Evolutionary conservation across 371 early-diverging fungal genomes (phyloP), one percentile per base, ranked within the genome.

Genomic region (Syncephalastrum sp.): DNA sequence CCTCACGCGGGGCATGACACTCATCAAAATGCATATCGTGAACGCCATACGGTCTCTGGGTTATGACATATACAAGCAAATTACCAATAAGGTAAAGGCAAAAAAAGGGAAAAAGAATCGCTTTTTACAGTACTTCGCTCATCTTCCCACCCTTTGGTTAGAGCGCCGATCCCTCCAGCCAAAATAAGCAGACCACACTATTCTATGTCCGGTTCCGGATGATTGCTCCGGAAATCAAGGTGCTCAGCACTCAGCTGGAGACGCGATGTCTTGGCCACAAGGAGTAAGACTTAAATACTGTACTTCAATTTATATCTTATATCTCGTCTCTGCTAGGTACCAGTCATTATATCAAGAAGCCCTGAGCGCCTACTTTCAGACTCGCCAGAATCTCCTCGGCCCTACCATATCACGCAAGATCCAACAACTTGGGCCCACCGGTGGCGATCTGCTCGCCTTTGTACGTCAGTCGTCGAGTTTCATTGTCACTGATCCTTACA

Each of bases 1-100:
- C 67, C 85, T 94, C 81, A 92, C 94, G 17, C 85, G 91, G 38
- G 93, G 90, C 5, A 85, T 95, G 72, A 87, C 94, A 6, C 70
- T 94, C 14, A 90, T 96, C 65, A 94, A 94, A 61, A 88, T 95
- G 83, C 84, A 94, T 57, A 84, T 89, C 29, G 85, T 91, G 17
- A 80, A 76, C 16, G 73, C 75, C 16, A 74, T 96, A 63, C 84
- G 89, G 41, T 70, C 70, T 13, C 61, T 93, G 33, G 80, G 80
- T 1, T 68, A 76, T 6, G 93, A 90, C 12, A 72, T 88, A 2
- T 69, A 72, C 42, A 82, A 83, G 51, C 79, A 81, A 54, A 56
- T 67, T 8, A 64, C 61, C 8, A 42, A 65, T 23, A 68, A 67
- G 60, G 69, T 67, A 53, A 24, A 48, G 55, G 0, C 0, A 7